Evolutionary conservation across 345 rosid species (phyloP).

Genomic region (Crucihimalaya himalaica): DNA sequence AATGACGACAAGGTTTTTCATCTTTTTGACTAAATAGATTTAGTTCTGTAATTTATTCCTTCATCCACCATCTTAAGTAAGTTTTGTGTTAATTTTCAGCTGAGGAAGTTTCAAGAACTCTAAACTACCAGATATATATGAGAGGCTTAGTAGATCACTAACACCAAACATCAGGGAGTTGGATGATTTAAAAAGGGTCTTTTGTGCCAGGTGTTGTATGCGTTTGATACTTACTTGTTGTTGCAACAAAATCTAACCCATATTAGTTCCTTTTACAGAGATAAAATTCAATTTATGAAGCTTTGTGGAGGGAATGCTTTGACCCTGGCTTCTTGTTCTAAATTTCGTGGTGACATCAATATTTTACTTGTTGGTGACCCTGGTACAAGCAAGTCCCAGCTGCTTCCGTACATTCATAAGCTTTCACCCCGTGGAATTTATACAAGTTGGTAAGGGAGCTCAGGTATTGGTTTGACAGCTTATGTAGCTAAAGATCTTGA

Average conservation of each 20-base stretch:
- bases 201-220: constrained; percentile 71
- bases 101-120: constrained; percentile 64
- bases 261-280: constrained; percentile 8
- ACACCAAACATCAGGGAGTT: constrained; percentile 96
- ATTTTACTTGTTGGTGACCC: constrained; percentile 98
- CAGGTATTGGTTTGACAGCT: constrained; percentile 99
- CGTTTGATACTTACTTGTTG: too few species aligned
- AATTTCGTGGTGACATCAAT: constrained; percentile 95
- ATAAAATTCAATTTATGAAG: constrained; percentile 44
- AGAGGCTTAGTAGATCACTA: constrained; percentile 65
- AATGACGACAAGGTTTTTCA: constrained; percentile 63
- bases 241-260: constrained; percentile 8
- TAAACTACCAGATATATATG: constrained; percentile 78
- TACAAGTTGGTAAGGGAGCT: constrained; percentile 96
- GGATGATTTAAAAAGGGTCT: constrained; percentile 95
- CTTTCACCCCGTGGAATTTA: constrained; percentile 95
- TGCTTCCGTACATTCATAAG: constrained; percentile 94
- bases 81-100: constrained; percentile 46
- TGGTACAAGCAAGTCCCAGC: constrained; percentile 97
- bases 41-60: neutral
- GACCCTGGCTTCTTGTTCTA: constrained; percentile 83
- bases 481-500: constrained; percentile 96
- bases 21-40: neutral
- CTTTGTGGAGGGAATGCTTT: constrained; percentile 95
- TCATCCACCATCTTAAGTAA: neutral